Conservation (phyloP, 2,329 filamentous ascomycete species). For the Penicillium sp. region DNA sequence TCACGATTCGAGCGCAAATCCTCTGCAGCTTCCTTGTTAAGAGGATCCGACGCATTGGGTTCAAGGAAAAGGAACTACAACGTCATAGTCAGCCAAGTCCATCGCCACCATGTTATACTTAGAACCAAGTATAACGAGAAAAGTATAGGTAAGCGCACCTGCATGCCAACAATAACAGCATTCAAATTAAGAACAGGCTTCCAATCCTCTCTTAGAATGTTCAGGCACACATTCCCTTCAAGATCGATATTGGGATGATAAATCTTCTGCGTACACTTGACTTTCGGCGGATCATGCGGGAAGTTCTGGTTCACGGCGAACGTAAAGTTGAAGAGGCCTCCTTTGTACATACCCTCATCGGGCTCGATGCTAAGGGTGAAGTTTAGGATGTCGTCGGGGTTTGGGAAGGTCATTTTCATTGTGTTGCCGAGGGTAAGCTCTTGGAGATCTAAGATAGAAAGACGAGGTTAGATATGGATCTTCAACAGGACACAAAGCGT, state of each 20-base stretch:
- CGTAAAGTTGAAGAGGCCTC: slow-evolving; percentile 81
- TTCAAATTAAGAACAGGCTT: slow-evolving; percentile 97
- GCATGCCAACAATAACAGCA: slow-evolving; percentile 90
- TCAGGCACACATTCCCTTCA: slow-evolving; percentile 96
- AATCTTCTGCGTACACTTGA: slow-evolving; percentile 96
- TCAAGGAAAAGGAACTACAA: slow-evolving; percentile 91
- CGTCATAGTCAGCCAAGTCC: background rate
- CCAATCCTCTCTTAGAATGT: slow-evolving; percentile 97
- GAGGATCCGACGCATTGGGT: slow-evolving; percentile 92
- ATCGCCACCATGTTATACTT: background rate
- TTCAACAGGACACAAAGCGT: background rate
- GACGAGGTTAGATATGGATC: background rate
- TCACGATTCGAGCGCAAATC: slow-evolving; percentile 85
- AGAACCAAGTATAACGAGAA: background rate
- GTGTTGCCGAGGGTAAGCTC: slow-evolving; percentile 53
- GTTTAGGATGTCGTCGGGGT: slow-evolving; percentile 60
- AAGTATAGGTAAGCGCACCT: slow-evolving; percentile 53
- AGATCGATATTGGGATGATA: slow-evolving; percentile 99
- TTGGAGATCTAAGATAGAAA: slow-evolving; percentile 42
- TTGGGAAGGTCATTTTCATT: slow-evolving; percentile 59
- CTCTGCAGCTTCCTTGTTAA: slow-evolving; percentile 97
- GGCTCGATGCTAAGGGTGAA: slow-evolving; percentile 52
- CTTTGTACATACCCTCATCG: slow-evolving; percentile 74
- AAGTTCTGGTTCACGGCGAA: slow-evolving; percentile 95
- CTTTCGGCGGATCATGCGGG: slow-evolving; percentile 95